A percentile compares a stretch with the other conserved stretches of the same genome.
These are phyloP conservation scores for Nicotiana obtusifolia DNA, from an alignment of 257 asterid species.

Conservation along the genomic window DNA sequence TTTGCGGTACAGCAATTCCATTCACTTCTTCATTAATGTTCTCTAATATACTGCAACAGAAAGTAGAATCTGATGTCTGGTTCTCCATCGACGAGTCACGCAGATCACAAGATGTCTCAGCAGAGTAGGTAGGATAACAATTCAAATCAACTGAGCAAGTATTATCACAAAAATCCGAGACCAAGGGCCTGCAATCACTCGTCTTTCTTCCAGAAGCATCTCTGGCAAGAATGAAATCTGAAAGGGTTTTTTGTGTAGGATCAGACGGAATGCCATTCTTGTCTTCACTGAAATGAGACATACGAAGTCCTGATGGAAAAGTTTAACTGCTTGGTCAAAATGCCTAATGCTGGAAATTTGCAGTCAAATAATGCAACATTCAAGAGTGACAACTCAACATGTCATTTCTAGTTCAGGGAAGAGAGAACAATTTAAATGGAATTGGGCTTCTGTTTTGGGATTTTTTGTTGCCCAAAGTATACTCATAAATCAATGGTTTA, in stretches of 20 bases:
- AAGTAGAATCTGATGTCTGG: slow-evolving; percentile 29
- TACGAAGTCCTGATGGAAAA: slow-evolving; percentile 58
- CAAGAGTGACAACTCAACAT: not conserved
- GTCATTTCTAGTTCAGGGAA: not conserved
- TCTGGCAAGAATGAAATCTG: slow-evolving; percentile 46
- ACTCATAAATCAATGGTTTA: not conserved
- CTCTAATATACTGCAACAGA: slow-evolving; percentile 6
- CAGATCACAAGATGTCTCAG: slow-evolving; percentile 31
- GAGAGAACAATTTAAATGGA: not conserved
- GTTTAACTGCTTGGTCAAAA: slow-evolving; percentile 9
- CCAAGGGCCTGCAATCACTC: slow-evolving; percentile 22
- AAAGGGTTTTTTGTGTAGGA: slow-evolving; percentile 80
- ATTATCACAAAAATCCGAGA: slow-evolving; percentile 28
- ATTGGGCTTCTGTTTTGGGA: not conserved
- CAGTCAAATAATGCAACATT: not conserved
- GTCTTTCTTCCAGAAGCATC: slow-evolving; percentile 30
- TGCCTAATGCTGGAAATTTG: not conserved
- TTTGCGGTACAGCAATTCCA: slow-evolving; percentile 17
- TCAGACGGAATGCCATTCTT: slow-evolving; percentile 43
- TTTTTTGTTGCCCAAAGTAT: not conserved
- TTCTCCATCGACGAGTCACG: slow-evolving; percentile 20
- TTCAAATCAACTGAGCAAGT: slow-evolving; percentile 24
- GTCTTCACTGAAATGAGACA: slow-evolving; percentile 75
- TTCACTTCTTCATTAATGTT: slow-evolving; percentile 24
- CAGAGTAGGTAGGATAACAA: slow-evolving; percentile 23